phyloP scores from a whole-genome alignment of 768 basidiomycete genomes.

The Pisolithus albus region DNA sequence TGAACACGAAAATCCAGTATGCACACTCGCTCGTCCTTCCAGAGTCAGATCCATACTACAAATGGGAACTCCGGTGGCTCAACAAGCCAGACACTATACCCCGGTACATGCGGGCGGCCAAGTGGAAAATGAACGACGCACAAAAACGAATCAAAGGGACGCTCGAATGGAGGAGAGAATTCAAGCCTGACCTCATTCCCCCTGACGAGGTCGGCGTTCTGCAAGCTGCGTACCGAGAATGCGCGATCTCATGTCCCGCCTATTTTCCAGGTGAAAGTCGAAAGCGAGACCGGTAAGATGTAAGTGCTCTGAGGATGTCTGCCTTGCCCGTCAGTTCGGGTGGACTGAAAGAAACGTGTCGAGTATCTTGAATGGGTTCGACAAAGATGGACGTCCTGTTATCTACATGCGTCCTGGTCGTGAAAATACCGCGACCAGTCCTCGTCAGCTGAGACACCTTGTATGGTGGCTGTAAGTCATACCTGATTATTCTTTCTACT shows the following conservation, averaged over 20 bases:
- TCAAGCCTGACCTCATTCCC: conserved; percentile 74
- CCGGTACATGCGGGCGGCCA: conserved; percentile 81
- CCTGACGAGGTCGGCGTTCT: conserved; percentile 54
- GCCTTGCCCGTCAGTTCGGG: not conserved
- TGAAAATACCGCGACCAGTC: conserved; percentile 75
- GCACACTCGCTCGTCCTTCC: conserved; percentile 60
- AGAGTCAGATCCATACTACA: conserved; percentile 58
- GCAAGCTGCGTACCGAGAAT: not conserved
- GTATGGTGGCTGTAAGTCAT: conserved; percentile 75
- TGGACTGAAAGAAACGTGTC: not conserved
- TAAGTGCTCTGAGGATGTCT: conserved; percentile 28
- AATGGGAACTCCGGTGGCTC: conserved; percentile 78
- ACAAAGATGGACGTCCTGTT: conserved; percentile 80
- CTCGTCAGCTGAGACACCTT: conserved; percentile 76
- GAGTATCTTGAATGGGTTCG: conserved; percentile 80
- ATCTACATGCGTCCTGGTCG: conserved; percentile 84
- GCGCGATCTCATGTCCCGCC: not conserved
- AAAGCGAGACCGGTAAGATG: conserved; percentile 87
- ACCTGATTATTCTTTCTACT: not conserved
- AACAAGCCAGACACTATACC: conserved; percentile 52
- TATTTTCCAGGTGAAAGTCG: conserved; percentile 50
- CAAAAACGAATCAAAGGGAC: conserved; percentile 74
- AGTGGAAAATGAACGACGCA: conserved; percentile 74
- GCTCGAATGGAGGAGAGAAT: conserved; percentile 80
- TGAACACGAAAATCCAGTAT: conserved; percentile 39